Percentiles rank a stretch among this genome's conserved stretches.
These are phyloP conservation scores for Przewalskia tangutica DNA, from an alignment of 257 asterid species.

Conservation along the genomic window DNA sequence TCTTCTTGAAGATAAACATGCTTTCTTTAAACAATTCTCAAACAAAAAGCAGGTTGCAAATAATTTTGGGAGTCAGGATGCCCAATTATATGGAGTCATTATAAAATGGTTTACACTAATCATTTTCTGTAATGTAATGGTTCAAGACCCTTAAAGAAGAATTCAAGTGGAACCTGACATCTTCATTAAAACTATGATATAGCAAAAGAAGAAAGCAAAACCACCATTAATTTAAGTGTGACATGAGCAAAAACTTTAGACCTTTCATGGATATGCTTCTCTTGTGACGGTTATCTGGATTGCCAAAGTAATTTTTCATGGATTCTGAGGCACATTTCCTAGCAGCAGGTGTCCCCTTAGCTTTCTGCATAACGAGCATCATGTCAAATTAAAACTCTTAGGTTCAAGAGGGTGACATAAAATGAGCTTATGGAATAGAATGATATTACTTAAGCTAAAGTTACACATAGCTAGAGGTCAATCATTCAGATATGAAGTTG, in stretches of 20 bases:
- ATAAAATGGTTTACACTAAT: neutral
- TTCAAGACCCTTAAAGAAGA: neutral
- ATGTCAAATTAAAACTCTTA: neutral
- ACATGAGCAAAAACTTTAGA: conserved; percentile 7
- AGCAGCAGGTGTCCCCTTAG: conserved; percentile 71
- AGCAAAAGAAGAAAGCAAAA: neutral
- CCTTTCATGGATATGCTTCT: conserved; percentile 92
- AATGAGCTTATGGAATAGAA: neutral
- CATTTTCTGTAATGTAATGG: neutral
- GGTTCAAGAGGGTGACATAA: neutral
- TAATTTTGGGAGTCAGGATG: neutral
- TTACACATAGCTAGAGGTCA: neutral
- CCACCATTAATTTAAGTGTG: neutral
- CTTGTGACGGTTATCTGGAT: conserved; percentile 82
- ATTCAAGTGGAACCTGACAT: neutral
- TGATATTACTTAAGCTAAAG: neutral
- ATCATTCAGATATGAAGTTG: neutral
- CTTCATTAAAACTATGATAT: neutral
- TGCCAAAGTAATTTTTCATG: conserved; percentile 69
- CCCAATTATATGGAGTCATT: neutral
- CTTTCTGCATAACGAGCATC: conserved; percentile 32
- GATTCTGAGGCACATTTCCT: conserved; percentile 84
- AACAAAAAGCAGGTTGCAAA: neutral
- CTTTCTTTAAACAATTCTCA: neutral
- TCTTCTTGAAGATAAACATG: neutral